Base-by-base conservation (phyloP, 2,329 filamentous ascomycete genomes). In the Claviceps capensis region DNA sequence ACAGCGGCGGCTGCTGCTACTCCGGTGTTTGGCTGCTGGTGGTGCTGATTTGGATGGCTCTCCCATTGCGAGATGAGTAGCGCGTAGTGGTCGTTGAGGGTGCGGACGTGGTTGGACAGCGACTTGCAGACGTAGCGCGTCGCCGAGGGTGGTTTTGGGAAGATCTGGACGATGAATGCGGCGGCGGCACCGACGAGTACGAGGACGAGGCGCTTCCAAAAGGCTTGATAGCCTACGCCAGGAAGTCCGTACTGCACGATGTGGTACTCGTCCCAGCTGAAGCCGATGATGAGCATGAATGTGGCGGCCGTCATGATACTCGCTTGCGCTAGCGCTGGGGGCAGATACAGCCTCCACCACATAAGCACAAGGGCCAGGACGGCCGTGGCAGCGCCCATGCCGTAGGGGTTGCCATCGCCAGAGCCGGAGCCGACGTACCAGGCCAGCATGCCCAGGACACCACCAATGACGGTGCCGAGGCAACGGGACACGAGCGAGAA, bases 351-450 rank as follows among this genome's bases (percentile, higher is more conserved):
- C 0, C 68, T 63, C 54, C 55, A 58, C 67, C 67, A 70, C 0
- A 70, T 57, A 0, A 69, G 47, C 1, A 68, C 59, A 1, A 64
- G 50, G 6, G 63, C 62, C 16, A 68, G 63, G 2, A 69, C 66
- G 0, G 65, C 69, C 53, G 72, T 70, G 4, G 69, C 68, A 1
- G 73, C 74, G 2, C 65, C 72, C 47, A 77, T 60, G 0, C 75
- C 74, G 22, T 75, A 77, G 0, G 74, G 67, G 53, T 76, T 77
- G 0, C 75, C 75, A 0, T 58, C 52, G 0, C 75, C 75, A 26
- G 59, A 59, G 0, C 73, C 75, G 1, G 74, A 72, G 0, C 73
- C 74, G 17, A 75, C 70, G 42, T 78, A 77, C 75, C 75, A 78
- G 1, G 68, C 68, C 0, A 71, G 60, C 58, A 77, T 62, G 0